Evolutionary conservation across 208 protist species (phyloP), one percentile per base, ranked within the genome.

Genomic region (Trypanosomatidae sp.): DNA sequence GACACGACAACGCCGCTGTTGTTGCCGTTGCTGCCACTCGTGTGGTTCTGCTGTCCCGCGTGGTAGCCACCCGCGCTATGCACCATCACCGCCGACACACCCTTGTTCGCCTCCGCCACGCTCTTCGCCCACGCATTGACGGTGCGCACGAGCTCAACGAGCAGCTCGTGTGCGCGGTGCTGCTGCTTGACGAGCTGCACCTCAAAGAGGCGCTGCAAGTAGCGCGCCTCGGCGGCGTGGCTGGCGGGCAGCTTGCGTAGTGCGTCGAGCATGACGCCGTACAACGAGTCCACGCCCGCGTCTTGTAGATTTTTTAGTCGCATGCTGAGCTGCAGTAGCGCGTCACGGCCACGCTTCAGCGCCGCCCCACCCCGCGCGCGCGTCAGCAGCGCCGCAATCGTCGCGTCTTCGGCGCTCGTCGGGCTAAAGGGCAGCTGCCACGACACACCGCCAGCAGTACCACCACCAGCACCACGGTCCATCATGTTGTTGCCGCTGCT

Each of bases 271-370:
- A 67, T 55, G 3, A 58, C 42, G 23, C n/a, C 26, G 56, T 81
- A 73, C 7, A 81, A 39, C 13, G 32, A 52, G 1, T 60, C 42
- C 30, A 84, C 33, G 4, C 59, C 68, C 15, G 30, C 19, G 25
- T 79, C 69, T 28, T 74, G 66, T 0, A 53, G 26, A 2, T 45
- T 56, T 54, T 84, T 78, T 21, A 84, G 55, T 16, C 66, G 69
- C n/a, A 42, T 65, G 51, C 50, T 60, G 23, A 72, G 58, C n/a
- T 61, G 66, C 38, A 75, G 50, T 19, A 68, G 16, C 13, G 26
- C 20, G 16, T n/a, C n/a, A n/a, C n/a, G n/a, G n/a, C n/a, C n/a
- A n/a, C n/a, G n/a, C n/a, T n/a, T n/a, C n/a, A n/a, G n/a, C n/a
- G n/a, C n/a, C n/a, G n/a, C n/a, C n/a, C n/a, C n/a, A n/a, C n/a